Evolutionary conservation across 768 basidiomycete species (phyloP), one percentile per base, ranked within the genome.

Genomic region (Peribolospora baueri): DNA sequence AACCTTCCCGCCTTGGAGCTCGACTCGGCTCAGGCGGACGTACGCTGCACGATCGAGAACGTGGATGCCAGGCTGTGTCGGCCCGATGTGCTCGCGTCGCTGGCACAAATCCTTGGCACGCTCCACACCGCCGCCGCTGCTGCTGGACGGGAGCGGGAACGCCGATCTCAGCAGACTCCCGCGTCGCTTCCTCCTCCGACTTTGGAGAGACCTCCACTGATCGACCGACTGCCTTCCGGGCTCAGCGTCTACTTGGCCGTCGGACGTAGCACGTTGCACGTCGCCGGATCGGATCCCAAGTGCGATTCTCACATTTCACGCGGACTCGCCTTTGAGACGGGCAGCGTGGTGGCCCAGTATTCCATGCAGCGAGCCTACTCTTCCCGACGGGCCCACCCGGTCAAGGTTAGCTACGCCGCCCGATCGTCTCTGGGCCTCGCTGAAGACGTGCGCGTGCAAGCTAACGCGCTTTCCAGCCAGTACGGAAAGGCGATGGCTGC

Each of bases 241-340:
- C 59, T 80, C 40, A 70, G 73, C 5, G 61, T 73, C 36, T 75
- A 78, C 39, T 25, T 80, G 42, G 73, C 82, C 0, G 59, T 88
- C 48, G 74, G 72, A 1, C 75, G 75, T 42, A 68, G 82, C 49
- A 76, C 79, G 38, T 62, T 82, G 7, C 77, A 83, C 55, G 64
- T 86, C 52, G 82, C 83, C 5, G 76, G 80, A n/a, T 75, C 74
- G 42, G 88, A 91, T 64, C 72, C 87, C 54, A 84, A 84, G 58
- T 81, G 81, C 54, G 73, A 74, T 45, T 66, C 75, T 54, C 76
- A 76, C 48, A 69, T 83, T 9, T 79, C 76, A 3, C 75, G 84
- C 39, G 85, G 85, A 3, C 65, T 83, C 54, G 76, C 78, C 2
- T 62, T 78, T 39, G 74, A 68, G 36, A 76, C 74, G 0, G 70